Percentiles rank a stretch among this genome's conserved stretches.
Evolutionary conservation across 2,329 filamentous ascomycete genomes (phyloP).

Genomic region (Colletotrichum sp.): DNA sequence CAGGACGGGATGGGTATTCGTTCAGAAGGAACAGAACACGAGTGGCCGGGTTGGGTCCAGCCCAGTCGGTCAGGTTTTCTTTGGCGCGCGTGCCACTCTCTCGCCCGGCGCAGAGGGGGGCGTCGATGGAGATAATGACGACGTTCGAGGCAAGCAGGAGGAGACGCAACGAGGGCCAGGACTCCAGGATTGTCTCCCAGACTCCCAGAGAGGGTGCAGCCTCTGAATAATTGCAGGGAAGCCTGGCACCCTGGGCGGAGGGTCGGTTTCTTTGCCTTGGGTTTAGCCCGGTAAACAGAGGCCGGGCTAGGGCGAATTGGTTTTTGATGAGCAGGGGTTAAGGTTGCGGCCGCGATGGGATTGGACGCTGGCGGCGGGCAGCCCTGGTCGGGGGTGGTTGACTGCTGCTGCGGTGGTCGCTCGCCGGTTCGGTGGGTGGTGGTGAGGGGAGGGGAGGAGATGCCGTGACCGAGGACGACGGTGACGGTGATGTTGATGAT

Average conservation of each 20-base stretch:
- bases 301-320: neutral
- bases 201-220: neutral
- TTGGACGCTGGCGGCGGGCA: neutral
- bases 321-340: neutral
- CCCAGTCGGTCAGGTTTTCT: conserved; percentile 15
- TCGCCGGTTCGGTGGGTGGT: neutral
- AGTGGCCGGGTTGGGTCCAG: conserved; percentile 8
- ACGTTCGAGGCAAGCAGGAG: conserved; percentile 4
- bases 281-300: neutral
- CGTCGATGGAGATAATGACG: conserved; percentile 8
- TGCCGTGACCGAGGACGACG: neutral
- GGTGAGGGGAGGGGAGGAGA: neutral
- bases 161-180: neutral
- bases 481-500: neutral
- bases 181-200: neutral
- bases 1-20: neutral
- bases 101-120: neutral
- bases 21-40: neutral
- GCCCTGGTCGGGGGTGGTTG: neutral
- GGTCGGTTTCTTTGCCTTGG: neutral
- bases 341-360: neutral
- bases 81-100: conserved; percentile 7
- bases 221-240: neutral
- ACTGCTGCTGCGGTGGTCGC: neutral
- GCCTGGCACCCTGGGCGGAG: neutral